Evolutionary conservation across 1,284 basidiomycete genomes (phyloP), one percentile per base, ranked within the genome.

Genomic region (Irpex sp.): DNA sequence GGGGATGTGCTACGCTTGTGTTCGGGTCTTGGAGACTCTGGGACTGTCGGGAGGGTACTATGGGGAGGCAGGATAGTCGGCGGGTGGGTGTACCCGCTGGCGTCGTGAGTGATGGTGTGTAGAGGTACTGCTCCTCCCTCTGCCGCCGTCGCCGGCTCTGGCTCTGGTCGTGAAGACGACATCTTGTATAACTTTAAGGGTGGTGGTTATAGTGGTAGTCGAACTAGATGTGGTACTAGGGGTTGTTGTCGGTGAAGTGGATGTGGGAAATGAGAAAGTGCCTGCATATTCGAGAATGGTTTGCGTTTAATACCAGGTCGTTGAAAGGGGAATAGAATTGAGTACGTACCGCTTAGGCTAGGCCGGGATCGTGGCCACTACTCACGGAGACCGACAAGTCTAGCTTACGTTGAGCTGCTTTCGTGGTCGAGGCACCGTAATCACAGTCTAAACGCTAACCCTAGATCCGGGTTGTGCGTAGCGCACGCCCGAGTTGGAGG

Each of bases 1-100:
- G 19, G 56, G 21, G 35, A 64, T 50, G 7, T 58, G 63, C 15
- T 51, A 2, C 49, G 62, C 8, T 59, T 26, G 7, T 56, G 26
- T 43, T 57, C n/a, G 19, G 33, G n/a, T 15, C 11, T 35, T 17
- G 19, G 54, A 26, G n/a, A 9, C 11, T 33, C 15, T 56, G 26
- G 54, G 54, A 35, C 54, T 56, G 17, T 37, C 6, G 26, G 17
- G 17, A 56, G 26, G 7, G 54, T 26, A 26, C 26, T 4, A 26
- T 26, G 26, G 26, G 26, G 26, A 26, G 26, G 26, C 0, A 26
- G 26, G 26, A 3, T 26, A 2, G 17, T 7, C 9, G 15, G 15
- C 1, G 26, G n/a, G 35, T 33, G 35, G n/a, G 3, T 9, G 54
- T 37, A 21, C 17, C 50, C 49, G 49, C 49, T 17, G 8, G 7